Evolutionary conservation across 2,329 filamentous ascomycete species (phyloP).

Genomic region (Fusarium decemcellulare): DNA sequence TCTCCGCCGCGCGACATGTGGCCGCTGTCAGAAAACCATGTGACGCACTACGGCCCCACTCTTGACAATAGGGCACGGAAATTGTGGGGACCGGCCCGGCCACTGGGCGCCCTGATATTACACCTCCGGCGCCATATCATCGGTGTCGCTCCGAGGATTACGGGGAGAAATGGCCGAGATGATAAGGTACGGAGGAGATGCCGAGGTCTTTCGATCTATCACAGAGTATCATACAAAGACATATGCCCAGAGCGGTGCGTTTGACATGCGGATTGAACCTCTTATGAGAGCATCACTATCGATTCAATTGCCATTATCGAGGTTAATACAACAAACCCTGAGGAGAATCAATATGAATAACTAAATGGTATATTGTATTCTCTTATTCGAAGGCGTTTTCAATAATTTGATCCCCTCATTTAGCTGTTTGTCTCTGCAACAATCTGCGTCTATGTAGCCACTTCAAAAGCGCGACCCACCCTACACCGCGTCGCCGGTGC

Average conservation of each 20-base stretch:
- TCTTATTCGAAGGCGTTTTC: too few species aligned
- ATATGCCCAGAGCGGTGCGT: too few species aligned
- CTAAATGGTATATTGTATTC: too few species aligned
- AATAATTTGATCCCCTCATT: too few species aligned
- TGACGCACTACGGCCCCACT: slow-evolving; percentile 2
- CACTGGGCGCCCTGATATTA: not conserved
- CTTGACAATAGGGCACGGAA: slow-evolving; percentile 4
- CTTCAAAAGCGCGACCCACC: not conserved
- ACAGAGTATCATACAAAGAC: too few species aligned
- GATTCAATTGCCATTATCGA: too few species aligned
- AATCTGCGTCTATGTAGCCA: too few species aligned
- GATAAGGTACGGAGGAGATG: not conserved
- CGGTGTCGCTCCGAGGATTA: not conserved
- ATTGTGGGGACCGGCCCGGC: slow-evolving; percentile 1
- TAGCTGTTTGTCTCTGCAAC: too few species aligned
- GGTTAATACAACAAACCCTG: too few species aligned
- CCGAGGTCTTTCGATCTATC: not conserved
- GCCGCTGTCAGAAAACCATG: not conserved
- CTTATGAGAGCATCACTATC: too few species aligned
- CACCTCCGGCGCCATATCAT: not conserved
- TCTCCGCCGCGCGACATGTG: slow-evolving; percentile 12
- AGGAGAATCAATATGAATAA: too few species aligned
- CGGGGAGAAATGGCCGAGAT: not conserved
- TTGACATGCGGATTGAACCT: too few species aligned
- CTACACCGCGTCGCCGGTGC: not conserved